phyloP scores from a whole-genome alignment of 768 basidiomycete species.

The Boletus edulis region DNA sequence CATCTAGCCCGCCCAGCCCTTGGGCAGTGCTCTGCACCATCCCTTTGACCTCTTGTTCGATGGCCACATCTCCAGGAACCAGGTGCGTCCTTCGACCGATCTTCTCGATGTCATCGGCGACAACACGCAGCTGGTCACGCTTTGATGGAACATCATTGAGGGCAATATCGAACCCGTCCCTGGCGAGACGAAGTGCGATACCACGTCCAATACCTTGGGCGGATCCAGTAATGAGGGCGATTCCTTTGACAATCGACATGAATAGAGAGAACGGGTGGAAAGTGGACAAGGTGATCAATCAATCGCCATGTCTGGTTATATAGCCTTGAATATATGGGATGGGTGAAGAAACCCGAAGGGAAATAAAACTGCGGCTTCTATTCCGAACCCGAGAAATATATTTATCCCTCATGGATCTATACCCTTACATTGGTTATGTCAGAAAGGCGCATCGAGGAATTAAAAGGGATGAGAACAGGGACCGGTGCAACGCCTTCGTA shows the following conservation, averaged over 20 bases:
- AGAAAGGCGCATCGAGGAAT: neutral
- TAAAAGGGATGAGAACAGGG: neutral
- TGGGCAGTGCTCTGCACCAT: conserved; percentile 34
- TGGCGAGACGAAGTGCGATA: conserved; percentile 34
- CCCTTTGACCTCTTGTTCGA: conserved; percentile 40
- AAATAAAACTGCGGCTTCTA: neutral
- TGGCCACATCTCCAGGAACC: conserved; percentile 39
- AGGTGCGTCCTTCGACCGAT: conserved; percentile 26
- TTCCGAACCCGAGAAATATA: no score
- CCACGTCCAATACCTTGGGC: conserved; percentile 29
- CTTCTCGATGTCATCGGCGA: conserved; percentile 29
- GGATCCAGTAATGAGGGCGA: conserved; percentile 37
- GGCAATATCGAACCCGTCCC: conserved; percentile 31
- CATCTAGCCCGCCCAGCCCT: conserved; percentile 44
- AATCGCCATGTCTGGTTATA: neutral
- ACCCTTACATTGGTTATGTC: neutral
- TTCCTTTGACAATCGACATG: conserved; percentile 27
- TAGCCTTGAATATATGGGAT: neutral
- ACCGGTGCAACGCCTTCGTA: no score
- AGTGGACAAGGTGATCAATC: no score
- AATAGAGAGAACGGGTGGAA: neutral
- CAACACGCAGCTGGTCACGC: conserved; percentile 24
- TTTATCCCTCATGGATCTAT: neutral
- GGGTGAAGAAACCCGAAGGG: neutral
- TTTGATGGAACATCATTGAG: conserved; percentile 33